Evolutionary conservation across 495 filamentous ascomycete species (phyloP).

Genomic region (Astrothelium subdiscretum): DNA sequence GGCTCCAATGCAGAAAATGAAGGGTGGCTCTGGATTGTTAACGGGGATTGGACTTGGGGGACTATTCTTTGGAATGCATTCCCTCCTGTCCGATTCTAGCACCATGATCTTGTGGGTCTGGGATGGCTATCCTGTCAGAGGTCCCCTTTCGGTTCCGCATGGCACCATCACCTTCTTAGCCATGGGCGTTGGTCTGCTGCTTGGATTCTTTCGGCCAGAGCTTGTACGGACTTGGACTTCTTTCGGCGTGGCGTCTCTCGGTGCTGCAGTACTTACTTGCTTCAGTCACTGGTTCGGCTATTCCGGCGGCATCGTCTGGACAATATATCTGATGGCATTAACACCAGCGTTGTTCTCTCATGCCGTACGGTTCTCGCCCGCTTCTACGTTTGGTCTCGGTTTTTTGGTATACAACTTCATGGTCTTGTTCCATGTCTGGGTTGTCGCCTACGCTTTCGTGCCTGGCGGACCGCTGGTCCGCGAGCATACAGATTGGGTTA

Average conservation of each 20-base stretch:
- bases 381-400: conserved; percentile 68
- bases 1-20: conserved; percentile 14
- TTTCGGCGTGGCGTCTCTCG: conserved; percentile 64
- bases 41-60: conserved; percentile 71
- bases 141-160: conserved; percentile 80
- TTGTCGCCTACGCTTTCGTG: conserved; percentile 98
- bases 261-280: conserved; percentile 68
- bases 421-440: conserved; percentile 92
- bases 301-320: conserved; percentile 65
- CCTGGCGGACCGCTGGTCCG: conserved; percentile 87
- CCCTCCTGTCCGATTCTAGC: conserved; percentile 88
- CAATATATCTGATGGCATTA: conserved; percentile 74
- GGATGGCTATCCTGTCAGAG: conserved; percentile 89
- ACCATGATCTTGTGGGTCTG: conserved; percentile 99
- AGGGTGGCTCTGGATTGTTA: conserved; percentile 54
- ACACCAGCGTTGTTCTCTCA: conserved; percentile 63
- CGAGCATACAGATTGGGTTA: conserved; percentile 92
- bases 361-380: conserved; percentile 63
- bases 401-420: conserved; percentile 86
- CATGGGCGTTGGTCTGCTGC: conserved; percentile 75
- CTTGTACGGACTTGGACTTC: conserved; percentile 69
- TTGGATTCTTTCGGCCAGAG: conserved; percentile 60
- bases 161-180: conserved; percentile 70
- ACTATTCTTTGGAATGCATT: conserved; percentile 83
- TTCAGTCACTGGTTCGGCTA: conserved; percentile 82